Evolutionary conservation across 306 rosid genomes (phyloP), one percentile per base, ranked within the genome.

Genomic region (Rosa lucieae): DNA sequence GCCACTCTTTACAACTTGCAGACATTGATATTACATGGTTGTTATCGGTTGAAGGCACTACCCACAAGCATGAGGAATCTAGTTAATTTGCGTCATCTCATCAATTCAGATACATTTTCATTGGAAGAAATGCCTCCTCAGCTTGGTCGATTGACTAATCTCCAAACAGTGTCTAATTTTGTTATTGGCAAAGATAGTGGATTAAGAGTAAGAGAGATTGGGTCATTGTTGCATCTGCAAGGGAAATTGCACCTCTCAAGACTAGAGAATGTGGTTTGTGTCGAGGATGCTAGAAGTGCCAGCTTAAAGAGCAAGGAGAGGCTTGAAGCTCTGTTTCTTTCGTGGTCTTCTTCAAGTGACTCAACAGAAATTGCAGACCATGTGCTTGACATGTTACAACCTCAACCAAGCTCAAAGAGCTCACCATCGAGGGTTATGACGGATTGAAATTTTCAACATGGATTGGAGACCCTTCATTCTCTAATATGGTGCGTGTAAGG

Each of bases 1-100:
- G 7, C 67, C n/a, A 12, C 17, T 39, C 81, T 77, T 17, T 67
- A 65, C 74, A 68, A 77, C 48, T 68, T 68, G 17, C 75, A 77
- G 32, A 67, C 67, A 48, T 39, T 77, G 62, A 3, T 29, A 20
- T 51, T 67, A 11, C 13, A 39, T 8, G 14, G n/a, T 18, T 77
- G 74, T 15, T 0, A 15, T 37, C 2, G 7, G 21, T 37, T 77
- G 21, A 29, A 46, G 39, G 23, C 40, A 1, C 21, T 10, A 5
- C 49, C 75, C 5, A 39, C 18, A 37, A 43, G 42, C 15, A 70
- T 77, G 56, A 40, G n/a, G 43, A 35, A 73, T 29, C 65, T 73
- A 14, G 32, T 53, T 5, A 73, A 73, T 18, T 44, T 51, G 29
- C 77, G 77, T 12, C 77, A 68, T 42, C 51, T 68, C 35, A 13